Conservation (phyloP, 176 grass and related monocot genomes). For the sorghum (Sorghum bicolor) region DNA sequence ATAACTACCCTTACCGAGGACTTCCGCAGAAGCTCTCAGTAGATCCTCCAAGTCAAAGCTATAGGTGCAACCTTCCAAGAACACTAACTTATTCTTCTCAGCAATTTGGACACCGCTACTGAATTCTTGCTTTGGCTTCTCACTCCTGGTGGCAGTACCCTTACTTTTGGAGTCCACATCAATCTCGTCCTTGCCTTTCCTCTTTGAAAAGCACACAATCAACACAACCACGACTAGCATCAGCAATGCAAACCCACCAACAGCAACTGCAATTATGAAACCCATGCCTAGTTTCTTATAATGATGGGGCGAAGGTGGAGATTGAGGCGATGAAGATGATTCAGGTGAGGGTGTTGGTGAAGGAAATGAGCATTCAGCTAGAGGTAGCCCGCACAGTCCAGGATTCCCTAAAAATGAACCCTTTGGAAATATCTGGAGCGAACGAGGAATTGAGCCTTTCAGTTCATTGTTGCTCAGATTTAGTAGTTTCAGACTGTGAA, state of each 20-base stretch:
- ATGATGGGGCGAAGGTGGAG: conserved; percentile 10
- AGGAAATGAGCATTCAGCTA: conserved; percentile 61
- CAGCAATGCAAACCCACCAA: conserved; percentile 65
- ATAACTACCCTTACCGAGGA: conserved; percentile 92
- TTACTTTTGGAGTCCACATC: conserved; percentile 40
- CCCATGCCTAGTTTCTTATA: conserved; percentile 59
- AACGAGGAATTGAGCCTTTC: conserved; percentile 68
- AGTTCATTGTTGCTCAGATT: conserved; percentile 85
- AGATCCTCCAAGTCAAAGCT: conserved; percentile 98
- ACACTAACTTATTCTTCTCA: conserved; percentile 86
- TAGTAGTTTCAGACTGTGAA: conserved; percentile 52
- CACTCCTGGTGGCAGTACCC: conserved; percentile 31
- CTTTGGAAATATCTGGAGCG: conserved; percentile 54
- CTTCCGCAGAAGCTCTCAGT: conserved; percentile 93
- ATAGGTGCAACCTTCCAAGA: conserved; percentile 85
- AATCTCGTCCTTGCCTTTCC: conserved; percentile 43
- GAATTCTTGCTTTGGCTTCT: conserved; percentile 78
- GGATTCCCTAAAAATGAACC: conserved; percentile 70
- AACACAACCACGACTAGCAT: conserved; percentile 58
- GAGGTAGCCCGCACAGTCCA: conserved; percentile 75
- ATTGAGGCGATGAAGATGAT: conserved; percentile 25
- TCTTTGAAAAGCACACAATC: conserved; percentile 58
- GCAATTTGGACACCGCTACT: conserved; percentile 77
- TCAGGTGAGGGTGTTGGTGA: conserved; percentile 40
- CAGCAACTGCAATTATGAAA: conserved; percentile 73